Base-by-base conservation (phyloP, 345 rosid species). In the Gossypium stocksii region DNA sequence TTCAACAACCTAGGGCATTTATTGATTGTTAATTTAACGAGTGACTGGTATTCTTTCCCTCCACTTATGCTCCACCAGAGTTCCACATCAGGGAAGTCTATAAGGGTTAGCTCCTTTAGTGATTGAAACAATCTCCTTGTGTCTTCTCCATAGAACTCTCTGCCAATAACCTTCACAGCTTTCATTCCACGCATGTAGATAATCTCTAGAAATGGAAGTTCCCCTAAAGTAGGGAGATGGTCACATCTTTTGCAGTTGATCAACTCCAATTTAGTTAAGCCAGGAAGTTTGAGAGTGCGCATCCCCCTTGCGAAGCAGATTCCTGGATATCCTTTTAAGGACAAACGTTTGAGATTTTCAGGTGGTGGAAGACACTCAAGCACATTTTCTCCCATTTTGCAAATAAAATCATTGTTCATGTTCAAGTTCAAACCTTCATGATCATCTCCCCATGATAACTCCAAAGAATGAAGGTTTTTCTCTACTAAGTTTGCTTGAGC, bases 131-230 rank as follows among this genome's bases (percentile, higher is more conserved):
- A 67, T 64, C 12, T 70, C 14, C 13, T 19, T 1, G n/a, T 54
- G 46, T 69, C 75, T 65, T 75, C 51, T 13, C 78, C 78, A 64
- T 75, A 75, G 69, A 79, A 70, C 62, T 79, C 74, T 43, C 22
- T 53, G 49, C 71, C 83, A 17, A 78, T 64, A 27, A 43, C 23
- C 27, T 68, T 67, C 45, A 73, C 59, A 7, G 71, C 65, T 51
- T 72, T 51, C 68, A 77, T 59, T 53, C 73, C 75, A 19, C 8
- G 45, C 63, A 77, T 27, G 63, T 57, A 2, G 44, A 80, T 70
- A 46, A 56, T 27, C 64, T 77, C 72, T 13, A 80, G 77, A 51
- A 66, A 62, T 27, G 68, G 78, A 43, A 83, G 80, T 34, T 72
- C 27, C 34, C 81, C 81, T 4, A 83, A 48, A 23, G 73, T 3